Conservation (phyloP, 768 basidiomycete genomes). For the Rhizopogon salebrosus region DNA sequence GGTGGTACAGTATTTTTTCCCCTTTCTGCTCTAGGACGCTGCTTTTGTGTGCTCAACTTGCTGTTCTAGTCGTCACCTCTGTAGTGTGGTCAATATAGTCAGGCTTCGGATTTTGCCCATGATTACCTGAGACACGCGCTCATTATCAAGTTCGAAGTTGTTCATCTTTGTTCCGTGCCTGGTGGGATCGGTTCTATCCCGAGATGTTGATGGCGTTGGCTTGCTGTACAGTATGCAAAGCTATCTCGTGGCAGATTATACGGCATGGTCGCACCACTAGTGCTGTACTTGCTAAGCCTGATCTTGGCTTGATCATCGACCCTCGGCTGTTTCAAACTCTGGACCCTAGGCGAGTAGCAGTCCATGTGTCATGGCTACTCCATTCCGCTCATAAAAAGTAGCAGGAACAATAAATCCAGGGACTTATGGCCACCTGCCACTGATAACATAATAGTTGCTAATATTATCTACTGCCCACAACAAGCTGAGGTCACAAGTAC, state of each 20-base stretch:
- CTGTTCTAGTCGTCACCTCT: conserved; percentile 1
- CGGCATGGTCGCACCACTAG: neutral
- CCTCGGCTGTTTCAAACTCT: no score
- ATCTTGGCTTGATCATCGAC: neutral
- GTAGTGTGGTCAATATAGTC: conserved; percentile 1
- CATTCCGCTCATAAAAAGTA: no score
- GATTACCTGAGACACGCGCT: neutral
- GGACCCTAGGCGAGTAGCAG: neutral
- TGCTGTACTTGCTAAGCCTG: neutral
- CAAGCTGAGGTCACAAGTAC: neutral
- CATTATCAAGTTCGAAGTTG: neutral
- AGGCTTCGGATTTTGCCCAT: neutral
- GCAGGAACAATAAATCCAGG: neutral
- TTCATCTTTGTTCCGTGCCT: neutral
- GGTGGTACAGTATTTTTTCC: conserved; percentile 1
- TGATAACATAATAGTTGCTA: neutral
- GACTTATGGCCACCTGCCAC: neutral
- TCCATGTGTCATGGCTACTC: neutral
- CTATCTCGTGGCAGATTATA: neutral
- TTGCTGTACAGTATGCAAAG: neutral
- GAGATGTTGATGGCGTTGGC: neutral
- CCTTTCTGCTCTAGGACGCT: neutral
- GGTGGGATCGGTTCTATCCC: neutral
- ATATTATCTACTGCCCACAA: neutral
- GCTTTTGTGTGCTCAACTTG: conserved; percentile 1